phyloP scores from a whole-genome alignment of 805 yeast genomes.

The Alloascoidea africana region DNA sequence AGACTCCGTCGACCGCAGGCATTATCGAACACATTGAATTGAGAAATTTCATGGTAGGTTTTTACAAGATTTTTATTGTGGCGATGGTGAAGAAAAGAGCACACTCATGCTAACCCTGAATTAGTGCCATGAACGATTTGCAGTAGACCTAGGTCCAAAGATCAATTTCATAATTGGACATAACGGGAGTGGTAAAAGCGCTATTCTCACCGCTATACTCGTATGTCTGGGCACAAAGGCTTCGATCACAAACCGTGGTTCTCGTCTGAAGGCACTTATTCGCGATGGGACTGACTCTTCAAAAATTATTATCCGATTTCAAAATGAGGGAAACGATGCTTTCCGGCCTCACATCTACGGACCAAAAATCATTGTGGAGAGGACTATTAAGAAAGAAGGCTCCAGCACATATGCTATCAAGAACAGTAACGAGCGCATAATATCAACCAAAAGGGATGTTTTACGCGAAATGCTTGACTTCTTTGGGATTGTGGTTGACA shows the following conservation, averaged over 20 bases:
- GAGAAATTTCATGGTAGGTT: slow-evolving; percentile 66
- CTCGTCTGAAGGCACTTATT: slow-evolving; percentile 51
- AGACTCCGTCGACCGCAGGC: slow-evolving; percentile 30
- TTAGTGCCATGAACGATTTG: slow-evolving; percentile 73
- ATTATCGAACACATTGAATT: slow-evolving; percentile 47
- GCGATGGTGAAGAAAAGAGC: too few species aligned
- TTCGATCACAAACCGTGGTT: slow-evolving; percentile 73
- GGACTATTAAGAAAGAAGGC: slow-evolving; percentile 43
- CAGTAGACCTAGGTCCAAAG: slow-evolving; percentile 59
- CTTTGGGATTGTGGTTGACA: slow-evolving; percentile 68
- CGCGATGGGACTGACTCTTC: slow-evolving; percentile 66
- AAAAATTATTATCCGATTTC: slow-evolving; percentile 45
- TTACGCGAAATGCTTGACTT: slow-evolving; percentile 53
- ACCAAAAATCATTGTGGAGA: slow-evolving; percentile 47
- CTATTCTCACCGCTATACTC: slow-evolving; percentile 74
- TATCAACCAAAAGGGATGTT: slow-evolving; percentile 48
- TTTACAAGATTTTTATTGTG: too few species aligned
- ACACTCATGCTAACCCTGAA: slow-evolving; percentile 13
- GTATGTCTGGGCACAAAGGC: slow-evolving; percentile 87
- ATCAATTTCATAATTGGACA: slow-evolving; percentile 80
- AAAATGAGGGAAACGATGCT: slow-evolving; percentile 52
- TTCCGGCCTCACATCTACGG: slow-evolving; percentile 58
- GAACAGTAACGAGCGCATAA: slow-evolving; percentile 31
- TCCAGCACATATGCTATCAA: slow-evolving; percentile 37
- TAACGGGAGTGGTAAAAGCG: slow-evolving; percentile 87